These are phyloP conservation scores for Fusarium tuaranense DNA, from an alignment of 2,329 filamentous ascomycete genomes.

Conservation along the genomic window DNA sequence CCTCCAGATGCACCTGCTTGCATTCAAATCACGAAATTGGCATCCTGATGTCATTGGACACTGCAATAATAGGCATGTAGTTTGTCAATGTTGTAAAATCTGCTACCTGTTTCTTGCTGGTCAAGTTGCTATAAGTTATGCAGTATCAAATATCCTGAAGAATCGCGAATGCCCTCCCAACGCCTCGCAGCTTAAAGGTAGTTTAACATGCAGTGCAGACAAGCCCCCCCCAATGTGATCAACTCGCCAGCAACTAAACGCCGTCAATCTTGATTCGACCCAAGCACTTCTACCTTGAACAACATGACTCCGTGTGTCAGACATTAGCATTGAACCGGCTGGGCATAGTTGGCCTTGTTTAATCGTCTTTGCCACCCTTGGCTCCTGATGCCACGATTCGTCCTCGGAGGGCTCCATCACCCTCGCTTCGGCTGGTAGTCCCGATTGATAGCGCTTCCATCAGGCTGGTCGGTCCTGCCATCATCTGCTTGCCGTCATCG, in stretches of 20 bases:
- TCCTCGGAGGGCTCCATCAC: conserved; percentile 53
- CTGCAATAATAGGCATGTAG: neutral
- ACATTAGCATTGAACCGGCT: neutral
- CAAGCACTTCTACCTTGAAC: conserved; percentile 10
- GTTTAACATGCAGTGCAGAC: conserved; percentile 34
- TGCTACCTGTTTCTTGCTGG: conserved; percentile 12
- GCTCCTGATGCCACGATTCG: conserved; percentile 47
- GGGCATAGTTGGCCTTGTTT: neutral
- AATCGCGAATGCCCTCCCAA: conserved; percentile 39
- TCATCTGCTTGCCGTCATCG: conserved; percentile 60
- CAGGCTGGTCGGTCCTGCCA: conserved; percentile 43
- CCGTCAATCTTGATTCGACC: conserved; percentile 15
- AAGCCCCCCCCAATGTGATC: neutral
- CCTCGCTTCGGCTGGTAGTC: conserved; percentile 54
- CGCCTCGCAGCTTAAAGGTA: conserved; percentile 38
- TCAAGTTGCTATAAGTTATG: conserved; percentile 25
- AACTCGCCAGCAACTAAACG: conserved; percentile 34
- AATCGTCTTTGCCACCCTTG: conserved; percentile 50
- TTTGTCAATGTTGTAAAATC: neutral
- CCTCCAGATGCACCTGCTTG: neutral
- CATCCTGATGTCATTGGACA: neutral
- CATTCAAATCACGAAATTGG: neutral
- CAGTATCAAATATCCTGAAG: conserved; percentile 33
- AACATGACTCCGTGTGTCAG: neutral
- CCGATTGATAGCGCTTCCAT: conserved; percentile 46